Conservation (phyloP, 495 filamentous ascomycete species). For the Opeltia flavorubescens region DNA sequence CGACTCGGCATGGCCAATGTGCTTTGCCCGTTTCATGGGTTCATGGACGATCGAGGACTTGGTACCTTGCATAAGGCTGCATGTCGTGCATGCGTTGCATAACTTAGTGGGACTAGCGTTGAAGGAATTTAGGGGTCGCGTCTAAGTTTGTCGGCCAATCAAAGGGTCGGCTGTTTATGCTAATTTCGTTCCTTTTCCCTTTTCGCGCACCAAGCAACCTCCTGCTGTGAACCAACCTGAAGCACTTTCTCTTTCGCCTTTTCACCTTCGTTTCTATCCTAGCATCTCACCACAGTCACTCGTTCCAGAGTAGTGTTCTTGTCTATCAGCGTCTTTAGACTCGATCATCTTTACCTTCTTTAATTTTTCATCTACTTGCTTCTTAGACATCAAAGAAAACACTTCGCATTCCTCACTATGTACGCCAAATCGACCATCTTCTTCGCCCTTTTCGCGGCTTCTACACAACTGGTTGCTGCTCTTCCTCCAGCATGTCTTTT, state of each 20-base stretch:
- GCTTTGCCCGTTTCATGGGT: no score
- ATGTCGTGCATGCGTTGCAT: no score
- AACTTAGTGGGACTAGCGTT: no score
- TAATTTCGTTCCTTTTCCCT: slow-evolving; percentile 1
- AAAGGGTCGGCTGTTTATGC: not conserved
- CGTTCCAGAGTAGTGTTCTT: slow-evolving; percentile 4
- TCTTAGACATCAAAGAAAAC: slow-evolving; percentile 4
- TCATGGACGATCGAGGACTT: no score
- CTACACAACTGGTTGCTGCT: slow-evolving; percentile 19
- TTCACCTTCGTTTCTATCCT: not conserved
- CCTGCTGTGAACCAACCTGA: not conserved
- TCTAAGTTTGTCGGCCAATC: not conserved
- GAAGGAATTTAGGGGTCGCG: not conserved
- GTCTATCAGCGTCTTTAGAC: not conserved
- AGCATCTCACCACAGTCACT: slow-evolving; percentile 14
- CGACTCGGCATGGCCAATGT: no score
- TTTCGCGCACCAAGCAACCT: not conserved
- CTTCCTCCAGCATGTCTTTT: slow-evolving; percentile 27
- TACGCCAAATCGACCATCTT: slow-evolving; percentile 21
- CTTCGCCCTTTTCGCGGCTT: slow-evolving; percentile 19
- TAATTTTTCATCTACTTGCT: slow-evolving; percentile 1
- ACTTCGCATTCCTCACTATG: slow-evolving; percentile 15
- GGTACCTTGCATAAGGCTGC: no score
- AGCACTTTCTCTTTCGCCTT: not conserved
- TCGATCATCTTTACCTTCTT: slow-evolving; percentile 5